These are phyloP conservation scores for Drechslera avenae DNA, from an alignment of 2,329 filamentous ascomycete species.

Conservation along the genomic window DNA sequence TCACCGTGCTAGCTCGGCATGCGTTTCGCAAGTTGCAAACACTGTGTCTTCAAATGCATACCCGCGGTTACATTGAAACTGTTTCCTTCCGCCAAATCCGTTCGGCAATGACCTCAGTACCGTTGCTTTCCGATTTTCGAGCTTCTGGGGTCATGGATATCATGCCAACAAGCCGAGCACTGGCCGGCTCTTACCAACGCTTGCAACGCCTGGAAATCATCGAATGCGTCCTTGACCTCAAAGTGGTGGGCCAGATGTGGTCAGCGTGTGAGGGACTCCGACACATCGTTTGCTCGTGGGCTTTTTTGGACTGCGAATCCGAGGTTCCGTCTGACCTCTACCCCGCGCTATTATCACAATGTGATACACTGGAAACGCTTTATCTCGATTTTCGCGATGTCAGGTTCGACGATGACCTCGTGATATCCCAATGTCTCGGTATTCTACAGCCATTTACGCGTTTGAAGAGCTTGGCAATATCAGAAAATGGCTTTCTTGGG, in stretches of 20 bases:
- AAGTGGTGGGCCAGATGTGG: constrained; percentile 13
- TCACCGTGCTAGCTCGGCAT: background rate
- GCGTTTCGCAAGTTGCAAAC: constrained; percentile 20
- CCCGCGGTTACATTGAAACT: background rate
- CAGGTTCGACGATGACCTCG: background rate
- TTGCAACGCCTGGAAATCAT: constrained; percentile 29
- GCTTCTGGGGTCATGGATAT: constrained; percentile 15
- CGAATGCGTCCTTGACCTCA: constrained; percentile 18
- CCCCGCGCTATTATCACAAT: constrained; percentile 17
- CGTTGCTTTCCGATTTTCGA: constrained; percentile 20
- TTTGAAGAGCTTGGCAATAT: constrained; percentile 19
- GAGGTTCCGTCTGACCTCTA: constrained; percentile 12
- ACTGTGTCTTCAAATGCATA: constrained; percentile 6
- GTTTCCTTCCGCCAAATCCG: constrained; percentile 13
- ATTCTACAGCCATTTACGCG: constrained; percentile 14
- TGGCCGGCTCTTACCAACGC: constrained; percentile 3
- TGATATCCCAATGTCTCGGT: constrained; percentile 2
- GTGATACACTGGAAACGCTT: constrained; percentile 22
- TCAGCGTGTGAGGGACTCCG: constrained; percentile 21
- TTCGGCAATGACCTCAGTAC: constrained; percentile 9
- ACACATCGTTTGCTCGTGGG: constrained; percentile 32
- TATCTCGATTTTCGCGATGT: constrained; percentile 20
- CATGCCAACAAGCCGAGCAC: background rate
- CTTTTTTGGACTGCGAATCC: background rate
- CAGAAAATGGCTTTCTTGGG: constrained; percentile 15